These are phyloP conservation scores for Arabidopsis lyrata DNA, from an alignment of 441 rosid genomes.

Conservation along the genomic window DNA sequence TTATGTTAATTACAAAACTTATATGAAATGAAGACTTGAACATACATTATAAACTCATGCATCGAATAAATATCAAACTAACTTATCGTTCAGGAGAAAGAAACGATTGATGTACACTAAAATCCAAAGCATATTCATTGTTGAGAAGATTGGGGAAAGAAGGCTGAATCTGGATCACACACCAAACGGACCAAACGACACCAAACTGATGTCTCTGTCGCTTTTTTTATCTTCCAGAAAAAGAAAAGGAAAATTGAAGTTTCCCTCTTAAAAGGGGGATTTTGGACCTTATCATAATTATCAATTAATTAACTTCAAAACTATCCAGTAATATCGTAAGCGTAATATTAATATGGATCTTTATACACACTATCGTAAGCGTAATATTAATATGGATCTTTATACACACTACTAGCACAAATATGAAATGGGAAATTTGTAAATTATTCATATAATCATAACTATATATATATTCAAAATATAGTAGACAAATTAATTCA, in stretches of 20 bases:
- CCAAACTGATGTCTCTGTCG: conserved; percentile 23
- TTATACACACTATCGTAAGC: neutral
- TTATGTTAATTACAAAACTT: neutral
- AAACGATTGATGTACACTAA: conserved; percentile 7
- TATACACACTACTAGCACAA: neutral
- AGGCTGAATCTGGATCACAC: conserved; percentile 39
- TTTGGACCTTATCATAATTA: conserved; percentile 28
- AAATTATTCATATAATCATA: neutral
- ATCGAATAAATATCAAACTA: conserved; percentile 1
- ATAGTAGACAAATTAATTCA: neutral
- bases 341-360: neutral
- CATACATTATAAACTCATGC: neutral
- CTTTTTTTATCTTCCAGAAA: conserved; percentile 1
- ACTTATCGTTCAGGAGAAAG: neutral
- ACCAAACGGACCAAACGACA: conserved; percentile 19
- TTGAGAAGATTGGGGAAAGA: conserved; percentile 36
- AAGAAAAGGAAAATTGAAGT: conserved; percentile 22
- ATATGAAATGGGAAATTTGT: neutral
- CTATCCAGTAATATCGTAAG: neutral
- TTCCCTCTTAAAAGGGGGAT: conserved; percentile 7
- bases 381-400: neutral
- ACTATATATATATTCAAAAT: neutral
- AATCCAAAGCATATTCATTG: conserved; percentile 32
- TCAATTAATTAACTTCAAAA: neutral
- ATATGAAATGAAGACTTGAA: neutral